These are phyloP conservation scores for Suillus occidentalis DNA, from an alignment of 768 basidiomycete genomes.

Conservation along the genomic window DNA sequence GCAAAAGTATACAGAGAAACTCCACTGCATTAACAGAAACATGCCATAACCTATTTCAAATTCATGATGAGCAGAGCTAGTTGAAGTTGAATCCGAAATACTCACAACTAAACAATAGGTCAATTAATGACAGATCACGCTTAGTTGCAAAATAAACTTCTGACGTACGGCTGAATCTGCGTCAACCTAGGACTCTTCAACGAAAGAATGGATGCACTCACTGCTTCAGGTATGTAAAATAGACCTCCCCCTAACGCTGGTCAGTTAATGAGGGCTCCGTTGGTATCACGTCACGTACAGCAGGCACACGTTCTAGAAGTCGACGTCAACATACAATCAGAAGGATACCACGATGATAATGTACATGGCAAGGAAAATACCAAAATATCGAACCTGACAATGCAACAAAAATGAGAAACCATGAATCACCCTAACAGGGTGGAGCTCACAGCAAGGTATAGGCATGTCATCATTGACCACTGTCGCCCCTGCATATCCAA, in stretches of 20 bases:
- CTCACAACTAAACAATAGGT: neutral
- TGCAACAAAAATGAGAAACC: neutral
- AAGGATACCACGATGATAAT: neutral
- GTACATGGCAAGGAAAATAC: neutral
- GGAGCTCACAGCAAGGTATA: neutral
- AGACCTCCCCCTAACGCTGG: neutral
- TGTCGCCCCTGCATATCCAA: neutral
- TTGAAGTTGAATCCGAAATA: neutral
- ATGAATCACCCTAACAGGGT: neutral
- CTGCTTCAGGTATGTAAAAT: neutral
- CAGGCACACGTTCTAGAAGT: neutral
- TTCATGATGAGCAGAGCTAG: neutral
- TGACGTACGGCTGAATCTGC: neutral
- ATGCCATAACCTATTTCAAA: neutral
- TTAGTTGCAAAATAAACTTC: neutral
- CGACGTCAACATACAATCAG: neutral
- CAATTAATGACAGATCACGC: neutral
- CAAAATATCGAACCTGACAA: neutral
- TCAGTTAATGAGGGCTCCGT: neutral
- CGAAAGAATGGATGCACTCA: neutral
- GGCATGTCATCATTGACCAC: neutral
- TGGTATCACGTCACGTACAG: neutral
- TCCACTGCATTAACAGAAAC: neutral
- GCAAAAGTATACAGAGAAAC: neutral
- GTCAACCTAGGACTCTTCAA: neutral